These are phyloP conservation scores for Stagonosporopsis rhizophila DNA, from an alignment of 2,329 filamentous ascomycete species.

Conservation along the genomic window DNA sequence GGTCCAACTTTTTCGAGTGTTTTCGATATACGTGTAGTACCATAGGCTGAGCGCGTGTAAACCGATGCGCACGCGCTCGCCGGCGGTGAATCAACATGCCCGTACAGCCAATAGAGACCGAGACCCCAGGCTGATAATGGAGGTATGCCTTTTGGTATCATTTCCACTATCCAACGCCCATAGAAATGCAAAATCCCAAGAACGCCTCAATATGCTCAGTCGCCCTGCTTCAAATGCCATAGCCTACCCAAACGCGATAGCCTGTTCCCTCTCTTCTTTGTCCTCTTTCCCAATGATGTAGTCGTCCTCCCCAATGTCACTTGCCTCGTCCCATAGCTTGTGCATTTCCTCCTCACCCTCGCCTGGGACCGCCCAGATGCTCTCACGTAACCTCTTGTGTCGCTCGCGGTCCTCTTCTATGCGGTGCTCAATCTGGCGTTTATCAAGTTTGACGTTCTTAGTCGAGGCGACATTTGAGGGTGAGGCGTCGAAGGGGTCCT, in stretches of 20 bases:
- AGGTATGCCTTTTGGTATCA: conserved; percentile 38
- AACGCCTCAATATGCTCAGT: neutral
- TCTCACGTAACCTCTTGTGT: conserved; percentile 90
- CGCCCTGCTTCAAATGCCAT: neutral
- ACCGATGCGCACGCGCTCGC: neutral
- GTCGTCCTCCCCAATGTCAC: conserved; percentile 88
- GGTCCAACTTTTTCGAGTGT: conserved; percentile 36
- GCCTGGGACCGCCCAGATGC: conserved; percentile 85
- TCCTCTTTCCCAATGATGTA: conserved; percentile 80
- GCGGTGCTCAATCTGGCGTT: conserved; percentile 89
- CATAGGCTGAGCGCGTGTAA: conserved; percentile 23
- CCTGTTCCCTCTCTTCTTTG: conserved; percentile 60
- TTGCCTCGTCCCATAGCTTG: conserved; percentile 85
- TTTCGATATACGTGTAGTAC: conserved; percentile 35
- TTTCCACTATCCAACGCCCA: conserved; percentile 17
- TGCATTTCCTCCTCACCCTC: conserved; percentile 71
- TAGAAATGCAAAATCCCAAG: neutral
- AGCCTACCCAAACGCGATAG: conserved; percentile 49
- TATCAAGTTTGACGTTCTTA: conserved; percentile 64
- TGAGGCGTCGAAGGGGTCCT: conserved; percentile 35
- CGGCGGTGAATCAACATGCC: neutral
- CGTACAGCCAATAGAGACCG: neutral
- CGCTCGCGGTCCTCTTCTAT: conserved; percentile 97
- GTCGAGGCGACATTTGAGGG: conserved; percentile 2
- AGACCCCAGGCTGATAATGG: neutral